Conservation (phyloP, 2,329 filamentous ascomycete species). For the Penicillium sp. region DNA sequence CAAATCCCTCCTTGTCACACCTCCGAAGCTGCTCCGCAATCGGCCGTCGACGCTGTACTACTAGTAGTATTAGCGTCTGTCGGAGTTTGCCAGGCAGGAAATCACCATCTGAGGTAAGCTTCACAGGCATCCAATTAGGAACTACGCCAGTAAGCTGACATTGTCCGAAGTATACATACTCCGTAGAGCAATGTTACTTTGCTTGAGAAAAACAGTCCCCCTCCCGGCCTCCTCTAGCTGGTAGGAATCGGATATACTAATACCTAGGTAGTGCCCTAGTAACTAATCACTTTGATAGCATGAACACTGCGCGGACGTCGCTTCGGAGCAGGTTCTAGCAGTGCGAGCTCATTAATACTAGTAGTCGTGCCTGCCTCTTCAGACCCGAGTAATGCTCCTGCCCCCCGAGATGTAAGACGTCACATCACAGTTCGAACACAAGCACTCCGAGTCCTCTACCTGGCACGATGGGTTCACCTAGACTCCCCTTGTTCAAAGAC, state of each 20-base stretch:
- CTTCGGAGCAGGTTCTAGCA: not conserved
- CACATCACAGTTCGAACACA: not conserved
- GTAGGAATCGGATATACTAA: not conserved
- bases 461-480: not conserved
- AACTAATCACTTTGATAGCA: not conserved
- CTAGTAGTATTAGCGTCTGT: not conserved
- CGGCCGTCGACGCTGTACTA: not conserved
- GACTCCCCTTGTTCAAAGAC: not conserved
- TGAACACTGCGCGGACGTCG: not conserved
- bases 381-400: not conserved
- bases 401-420: not conserved
- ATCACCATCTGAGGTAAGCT: not conserved
- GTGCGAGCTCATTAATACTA: not conserved
- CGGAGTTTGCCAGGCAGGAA: not conserved
- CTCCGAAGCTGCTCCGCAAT: slow-evolving; percentile 6
- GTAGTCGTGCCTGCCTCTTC: slow-evolving; percentile 8
- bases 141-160: not conserved
- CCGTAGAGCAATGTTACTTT: not conserved
- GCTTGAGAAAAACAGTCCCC: not conserved
- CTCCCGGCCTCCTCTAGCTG: not conserved
- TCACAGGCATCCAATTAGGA: not conserved
- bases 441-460: not conserved
- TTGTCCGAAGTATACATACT: not conserved
- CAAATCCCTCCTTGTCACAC: not conserved
- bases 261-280: not conserved